Percentiles rank a stretch among this genome's conserved stretches.
Conservation (phyloP, 805 yeast genomes). For the Candida suzukii region DNA sequence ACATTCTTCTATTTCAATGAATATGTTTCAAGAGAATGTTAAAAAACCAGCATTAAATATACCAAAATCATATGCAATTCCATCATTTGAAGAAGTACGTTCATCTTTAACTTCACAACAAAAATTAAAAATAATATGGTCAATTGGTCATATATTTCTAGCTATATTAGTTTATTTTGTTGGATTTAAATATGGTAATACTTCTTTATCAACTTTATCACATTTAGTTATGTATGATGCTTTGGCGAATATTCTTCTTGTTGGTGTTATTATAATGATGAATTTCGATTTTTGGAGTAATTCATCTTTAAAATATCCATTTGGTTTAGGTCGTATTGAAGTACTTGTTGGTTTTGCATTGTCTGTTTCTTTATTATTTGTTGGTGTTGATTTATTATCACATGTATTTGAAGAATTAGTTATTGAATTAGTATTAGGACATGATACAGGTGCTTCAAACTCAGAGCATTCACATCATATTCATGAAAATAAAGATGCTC, state of each 20-base stretch:
- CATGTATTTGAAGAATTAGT: slow-evolving; percentile 79
- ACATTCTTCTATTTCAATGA: slow-evolving; percentile 95
- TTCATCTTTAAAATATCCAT: slow-evolving; percentile 78
- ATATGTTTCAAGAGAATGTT: slow-evolving; percentile 70
- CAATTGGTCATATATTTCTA: slow-evolving; percentile 45
- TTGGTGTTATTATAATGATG: slow-evolving; percentile 71
- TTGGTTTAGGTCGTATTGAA: slow-evolving; percentile 89
- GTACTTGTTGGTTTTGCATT: slow-evolving; percentile 84
- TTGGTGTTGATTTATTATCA: slow-evolving; percentile 82
- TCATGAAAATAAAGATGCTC: slow-evolving; percentile 13
- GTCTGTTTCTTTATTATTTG: slow-evolving; percentile 78
- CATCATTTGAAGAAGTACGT: slow-evolving; percentile 56
- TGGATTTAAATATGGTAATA: slow-evolving; percentile 52
- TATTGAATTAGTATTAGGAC: slow-evolving; percentile 30
- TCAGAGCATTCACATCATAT: slow-evolving; percentile 24
- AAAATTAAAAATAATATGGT: slow-evolving; percentile 51
- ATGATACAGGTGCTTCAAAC: slow-evolving; percentile 10
- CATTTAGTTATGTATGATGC: slow-evolving; percentile 87
- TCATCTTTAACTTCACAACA: slow-evolving; percentile 55
- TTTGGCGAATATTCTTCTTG: slow-evolving; percentile 62
- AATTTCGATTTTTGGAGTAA: slow-evolving; percentile 90
- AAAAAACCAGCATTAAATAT: slow-evolving; percentile 54
- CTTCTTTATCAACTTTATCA: slow-evolving; percentile 67
- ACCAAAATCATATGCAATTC: slow-evolving; percentile 66
- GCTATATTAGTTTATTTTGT: slow-evolving; percentile 51